Percentiles rank a stretch among this genome's conserved stretches.
Conservation (phyloP, 2,329 filamentous ascomycete genomes). For the Exophiala bonariae region DNA sequence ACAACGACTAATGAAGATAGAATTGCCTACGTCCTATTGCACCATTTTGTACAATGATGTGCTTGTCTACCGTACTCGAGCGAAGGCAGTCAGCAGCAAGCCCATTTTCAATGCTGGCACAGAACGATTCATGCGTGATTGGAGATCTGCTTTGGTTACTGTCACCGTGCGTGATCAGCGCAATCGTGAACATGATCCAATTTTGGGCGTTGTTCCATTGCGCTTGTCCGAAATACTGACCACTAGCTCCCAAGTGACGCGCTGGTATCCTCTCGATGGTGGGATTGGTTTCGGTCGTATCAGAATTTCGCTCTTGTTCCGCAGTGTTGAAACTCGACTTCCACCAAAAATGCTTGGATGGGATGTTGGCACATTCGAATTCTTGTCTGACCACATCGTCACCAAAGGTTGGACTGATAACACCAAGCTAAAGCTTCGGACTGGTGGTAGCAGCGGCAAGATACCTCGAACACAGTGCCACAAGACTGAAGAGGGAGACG, state of each 20-base stretch:
- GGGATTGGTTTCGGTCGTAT: slow-evolving; percentile 90
- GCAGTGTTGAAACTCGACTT: slow-evolving; percentile 80
- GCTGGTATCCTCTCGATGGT: slow-evolving; percentile 96
- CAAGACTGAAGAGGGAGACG: slow-evolving; percentile 59
- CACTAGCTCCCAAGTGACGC: slow-evolving; percentile 79
- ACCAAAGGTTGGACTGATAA: slow-evolving; percentile 60
- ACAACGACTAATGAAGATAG: slow-evolving; percentile 27
- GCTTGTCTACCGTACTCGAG: slow-evolving; percentile 82
- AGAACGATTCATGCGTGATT: slow-evolving; percentile 89
- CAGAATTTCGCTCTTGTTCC: slow-evolving; percentile 85
- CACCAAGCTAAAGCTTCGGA: slow-evolving; percentile 73
- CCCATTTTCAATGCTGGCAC: slow-evolving; percentile 98
- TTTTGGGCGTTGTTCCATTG: slow-evolving; percentile 86
- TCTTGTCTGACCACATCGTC: slow-evolving; percentile 67
- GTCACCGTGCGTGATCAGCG: slow-evolving; percentile 85
- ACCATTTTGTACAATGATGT: slow-evolving; percentile 59
- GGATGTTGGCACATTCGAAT: slow-evolving; percentile 94
- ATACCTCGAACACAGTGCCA: slow-evolving; percentile 65
- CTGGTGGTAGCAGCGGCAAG: slow-evolving; percentile 76
- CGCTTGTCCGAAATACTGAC: slow-evolving; percentile 86
- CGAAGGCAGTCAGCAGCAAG: slow-evolving; percentile 89
- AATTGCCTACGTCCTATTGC: slow-evolving; percentile 88
- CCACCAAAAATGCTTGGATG: slow-evolving; percentile 86
- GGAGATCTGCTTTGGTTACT: slow-evolving; percentile 83
- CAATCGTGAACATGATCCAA: slow-evolving; percentile 89